phyloP scores from a whole-genome alignment of 2,329 filamentous ascomycete genomes.

The Aspergillus puulaauensis region DNA sequence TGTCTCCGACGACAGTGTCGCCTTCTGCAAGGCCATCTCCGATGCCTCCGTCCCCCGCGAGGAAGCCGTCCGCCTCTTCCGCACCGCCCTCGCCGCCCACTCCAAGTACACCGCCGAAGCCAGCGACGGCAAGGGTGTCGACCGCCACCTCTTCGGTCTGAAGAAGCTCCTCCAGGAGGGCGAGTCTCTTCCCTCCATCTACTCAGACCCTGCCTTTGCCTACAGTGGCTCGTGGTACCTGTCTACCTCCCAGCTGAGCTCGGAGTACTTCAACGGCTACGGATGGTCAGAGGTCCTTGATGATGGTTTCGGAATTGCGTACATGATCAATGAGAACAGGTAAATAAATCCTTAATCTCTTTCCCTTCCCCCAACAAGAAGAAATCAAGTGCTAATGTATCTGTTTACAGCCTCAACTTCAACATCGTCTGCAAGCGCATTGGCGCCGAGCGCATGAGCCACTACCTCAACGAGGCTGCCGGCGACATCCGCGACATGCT shows the following conservation, averaged over 20 bases:
- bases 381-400: conserved; percentile 9
- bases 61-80: conserved; percentile 72
- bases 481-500: conserved; percentile 85
- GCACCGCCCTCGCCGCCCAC: conserved; percentile 76
- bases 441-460: conserved; percentile 88
- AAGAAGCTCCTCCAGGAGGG: conserved; percentile 83
- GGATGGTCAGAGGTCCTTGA: conserved; percentile 98
- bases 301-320: conserved; percentile 93
- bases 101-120: conserved; percentile 89
- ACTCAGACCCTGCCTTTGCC: conserved; percentile 77
- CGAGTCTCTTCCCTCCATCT: conserved; percentile 79
- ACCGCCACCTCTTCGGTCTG: conserved; percentile 94
- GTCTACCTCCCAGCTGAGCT: conserved; percentile 84
- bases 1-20: conserved; percentile 86
- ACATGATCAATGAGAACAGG: conserved; percentile 99
- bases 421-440: conserved; percentile 94
- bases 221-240: conserved; percentile 91
- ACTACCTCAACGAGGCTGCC: conserved; percentile 92
- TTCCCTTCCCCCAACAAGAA: background rate
- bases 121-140: conserved; percentile 88
- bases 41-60: conserved; percentile 64
- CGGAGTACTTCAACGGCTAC: conserved; percentile 98
- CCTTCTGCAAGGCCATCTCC: conserved; percentile 86
- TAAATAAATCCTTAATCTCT: conserved; percentile 29
- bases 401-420: conserved; percentile 75